phyloP scores from a whole-genome alignment of 2,329 filamentous ascomycete genomes.

The Coniochaeta ligniaria region DNA sequence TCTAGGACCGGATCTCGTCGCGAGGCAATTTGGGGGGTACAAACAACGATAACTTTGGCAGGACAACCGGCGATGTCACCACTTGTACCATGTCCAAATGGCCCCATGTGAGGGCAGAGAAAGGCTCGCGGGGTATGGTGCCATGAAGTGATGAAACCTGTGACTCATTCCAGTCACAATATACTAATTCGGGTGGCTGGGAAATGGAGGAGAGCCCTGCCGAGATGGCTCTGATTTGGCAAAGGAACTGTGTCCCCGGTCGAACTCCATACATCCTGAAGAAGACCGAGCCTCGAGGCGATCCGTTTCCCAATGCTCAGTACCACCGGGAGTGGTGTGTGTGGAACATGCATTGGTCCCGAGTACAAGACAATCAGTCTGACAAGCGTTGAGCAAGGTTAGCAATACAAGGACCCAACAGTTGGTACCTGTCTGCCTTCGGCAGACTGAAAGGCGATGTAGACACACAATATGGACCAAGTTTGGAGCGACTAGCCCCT shows the following conservation, averaged over 20 bases:
- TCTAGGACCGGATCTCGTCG: not conserved
- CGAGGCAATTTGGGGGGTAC: not conserved
- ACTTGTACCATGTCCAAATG: not conserved
- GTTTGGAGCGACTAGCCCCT: not conserved
- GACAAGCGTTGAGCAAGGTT: not conserved
- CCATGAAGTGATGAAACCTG: not conserved
- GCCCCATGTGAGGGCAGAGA: slow-evolving; percentile 2
- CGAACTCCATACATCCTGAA: not conserved
- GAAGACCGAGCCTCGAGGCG: not conserved
- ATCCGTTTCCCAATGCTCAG: not conserved
- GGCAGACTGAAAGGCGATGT: too few species aligned
- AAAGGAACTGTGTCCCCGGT: not conserved
- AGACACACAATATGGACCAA: not conserved
- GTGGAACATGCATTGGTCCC: not conserved
- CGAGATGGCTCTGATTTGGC: slow-evolving; percentile 1
- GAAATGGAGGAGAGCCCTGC: not conserved
- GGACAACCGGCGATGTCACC: slow-evolving; percentile 3
- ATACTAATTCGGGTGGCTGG: slow-evolving; percentile 1
- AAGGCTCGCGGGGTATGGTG: not conserved
- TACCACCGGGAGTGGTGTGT: not conserved
- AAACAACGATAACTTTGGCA: slow-evolving; percentile 6
- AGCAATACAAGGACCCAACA: not conserved
- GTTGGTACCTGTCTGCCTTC: not conserved
- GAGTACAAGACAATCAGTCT: not conserved
- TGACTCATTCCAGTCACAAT: slow-evolving; percentile 15